Percentiles rank a stretch among this genome's conserved stretches.
Evolutionary conservation across 495 filamentous ascomycete species (phyloP).

Genomic region (Terfezia claveryi): DNA sequence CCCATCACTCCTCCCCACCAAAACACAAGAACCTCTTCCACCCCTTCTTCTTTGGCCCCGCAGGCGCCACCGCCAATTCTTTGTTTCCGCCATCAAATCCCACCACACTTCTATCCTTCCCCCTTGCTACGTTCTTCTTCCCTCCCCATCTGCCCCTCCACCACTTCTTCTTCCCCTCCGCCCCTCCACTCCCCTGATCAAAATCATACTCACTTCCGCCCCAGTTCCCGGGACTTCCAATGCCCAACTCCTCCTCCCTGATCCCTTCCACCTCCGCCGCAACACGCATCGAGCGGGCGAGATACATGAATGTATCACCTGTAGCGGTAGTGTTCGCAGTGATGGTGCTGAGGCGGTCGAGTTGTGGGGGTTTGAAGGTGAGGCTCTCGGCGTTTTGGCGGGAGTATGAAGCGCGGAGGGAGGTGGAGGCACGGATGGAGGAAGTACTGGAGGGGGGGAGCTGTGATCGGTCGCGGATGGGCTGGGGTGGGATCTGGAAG

Average conservation of each 20-base stretch:
- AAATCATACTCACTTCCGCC: conserved; percentile 11
- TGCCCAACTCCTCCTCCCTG: conserved; percentile 17
- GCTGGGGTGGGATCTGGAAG: too few species aligned
- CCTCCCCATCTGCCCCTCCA: conserved; percentile 22
- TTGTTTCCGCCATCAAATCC: too few species aligned
- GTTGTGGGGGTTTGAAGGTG: too few species aligned
- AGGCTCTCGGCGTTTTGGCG: too few species aligned
- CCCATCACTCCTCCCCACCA: too few species aligned
- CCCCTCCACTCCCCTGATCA: conserved; percentile 3
- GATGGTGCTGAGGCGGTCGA: neutral
- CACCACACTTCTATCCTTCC: neutral
- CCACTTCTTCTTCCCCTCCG: conserved; percentile 8
- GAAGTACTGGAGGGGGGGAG: too few species aligned
- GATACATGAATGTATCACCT: neutral
- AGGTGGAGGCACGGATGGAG: too few species aligned
- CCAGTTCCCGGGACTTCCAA: conserved; percentile 5
- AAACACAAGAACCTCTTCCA: too few species aligned
- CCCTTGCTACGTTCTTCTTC: conserved; percentile 8
- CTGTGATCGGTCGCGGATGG: too few species aligned
- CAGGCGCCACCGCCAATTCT: too few species aligned
- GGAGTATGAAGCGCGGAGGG: too few species aligned
- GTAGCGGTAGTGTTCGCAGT: neutral
- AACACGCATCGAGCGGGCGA: neutral
- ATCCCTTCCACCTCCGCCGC: conserved; percentile 39
- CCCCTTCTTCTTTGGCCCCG: too few species aligned